A percentile compares a stretch with the other conserved stretches of the same genome.
phyloP scores from a whole-genome alignment of 441 rosid species.

The Dalechampia spathulata region DNA sequence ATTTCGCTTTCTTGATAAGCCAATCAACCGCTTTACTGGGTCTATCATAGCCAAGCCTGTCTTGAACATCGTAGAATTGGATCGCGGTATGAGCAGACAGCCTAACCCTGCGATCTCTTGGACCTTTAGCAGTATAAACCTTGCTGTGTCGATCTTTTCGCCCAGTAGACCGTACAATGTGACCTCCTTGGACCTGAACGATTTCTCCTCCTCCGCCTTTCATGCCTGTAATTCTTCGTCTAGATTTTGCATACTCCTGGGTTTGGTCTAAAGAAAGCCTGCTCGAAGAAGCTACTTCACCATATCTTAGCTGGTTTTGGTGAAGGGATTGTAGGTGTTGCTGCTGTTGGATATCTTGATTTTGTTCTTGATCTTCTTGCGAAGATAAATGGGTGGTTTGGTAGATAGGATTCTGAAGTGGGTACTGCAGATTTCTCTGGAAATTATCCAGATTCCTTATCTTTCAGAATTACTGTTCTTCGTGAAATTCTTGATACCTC shows the following conservation, averaged over 20 bases:
- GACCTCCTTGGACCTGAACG: conserved; percentile 89
- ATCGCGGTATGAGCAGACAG: conserved; percentile 91
- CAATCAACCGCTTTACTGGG: conserved; percentile 97
- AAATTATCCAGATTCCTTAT: conserved; percentile 34
- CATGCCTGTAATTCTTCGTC: conserved; percentile 32
- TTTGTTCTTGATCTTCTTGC: conserved; percentile 12
- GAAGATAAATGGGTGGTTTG: conserved; percentile 11
- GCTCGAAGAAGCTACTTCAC: conserved; percentile 5
- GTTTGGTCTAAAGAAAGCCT: conserved; percentile 11
- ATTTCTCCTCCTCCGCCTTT: conserved; percentile 62
- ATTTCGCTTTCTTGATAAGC: conserved; percentile 78
- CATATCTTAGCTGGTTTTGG: conserved; percentile 18
- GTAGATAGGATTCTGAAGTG: conserved; percentile 9
- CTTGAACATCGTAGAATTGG: conserved; percentile 94
- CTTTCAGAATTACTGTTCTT: conserved; percentile 17
- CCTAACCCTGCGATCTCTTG: conserved; percentile 83
- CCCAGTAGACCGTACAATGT: conserved; percentile 82
- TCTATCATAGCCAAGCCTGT: conserved; percentile 81
- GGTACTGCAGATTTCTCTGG: conserved; percentile 19
- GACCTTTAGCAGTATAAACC: conserved; percentile 88
- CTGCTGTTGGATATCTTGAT: not conserved
- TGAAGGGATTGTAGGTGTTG: conserved; percentile 7
- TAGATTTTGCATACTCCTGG: conserved; percentile 16
- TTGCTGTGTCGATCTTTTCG: conserved; percentile 89
- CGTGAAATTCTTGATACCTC: not conserved